Percentiles rank a stretch among this genome's conserved stretches.
Evolutionary conservation across 768 basidiomycete genomes (phyloP).

Genomic region (Russula sp.): DNA sequence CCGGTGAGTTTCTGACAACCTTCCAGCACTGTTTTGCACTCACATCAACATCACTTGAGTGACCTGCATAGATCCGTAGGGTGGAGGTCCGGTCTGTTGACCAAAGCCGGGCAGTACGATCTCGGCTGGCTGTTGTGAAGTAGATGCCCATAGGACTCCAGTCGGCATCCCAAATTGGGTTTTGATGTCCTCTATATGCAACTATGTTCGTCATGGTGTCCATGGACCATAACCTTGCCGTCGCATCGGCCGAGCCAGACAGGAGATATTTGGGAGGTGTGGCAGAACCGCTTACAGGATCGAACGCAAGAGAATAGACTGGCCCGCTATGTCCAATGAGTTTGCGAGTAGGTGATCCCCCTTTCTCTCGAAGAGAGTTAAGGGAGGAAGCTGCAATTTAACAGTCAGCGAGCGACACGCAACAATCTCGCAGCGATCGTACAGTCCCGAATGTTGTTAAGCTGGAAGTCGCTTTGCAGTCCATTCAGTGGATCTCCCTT

Average conservation of each 20-base stretch:
- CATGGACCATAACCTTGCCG: slow-evolving; percentile 88
- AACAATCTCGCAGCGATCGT: slow-evolving; percentile 27
- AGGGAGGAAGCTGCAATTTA: slow-evolving; percentile 48
- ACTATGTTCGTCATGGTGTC: slow-evolving; percentile 93
- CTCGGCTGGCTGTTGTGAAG: slow-evolving; percentile 92
- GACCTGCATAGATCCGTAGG: slow-evolving; percentile 89
- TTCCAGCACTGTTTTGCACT: slow-evolving; percentile 31
- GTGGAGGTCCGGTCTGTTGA: slow-evolving; percentile 86
- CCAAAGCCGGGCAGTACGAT: slow-evolving; percentile 94
- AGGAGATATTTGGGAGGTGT: slow-evolving; percentile 81
- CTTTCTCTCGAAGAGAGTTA: slow-evolving; percentile 69
- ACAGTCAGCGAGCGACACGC: neutral
- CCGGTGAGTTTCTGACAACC: slow-evolving; percentile 2
- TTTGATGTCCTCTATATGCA: slow-evolving; percentile 92
- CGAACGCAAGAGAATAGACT: slow-evolving; percentile 91
- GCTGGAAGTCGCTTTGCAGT: slow-evolving; percentile 66
- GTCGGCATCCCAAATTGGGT: slow-evolving; percentile 98
- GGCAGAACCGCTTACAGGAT: slow-evolving; percentile 84
- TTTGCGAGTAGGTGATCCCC: slow-evolving; percentile 83
- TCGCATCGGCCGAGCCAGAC: slow-evolving; percentile 89
- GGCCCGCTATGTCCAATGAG: slow-evolving; percentile 96
- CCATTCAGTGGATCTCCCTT: slow-evolving; percentile 86
- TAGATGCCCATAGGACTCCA: slow-evolving; percentile 99
- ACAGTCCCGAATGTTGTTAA: slow-evolving; percentile 66
- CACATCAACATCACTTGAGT: slow-evolving; percentile 95